Evolutionary conservation across 192 early-diverging fungal species (phyloP).

Genomic region (Glomus cerebriforme): DNA sequence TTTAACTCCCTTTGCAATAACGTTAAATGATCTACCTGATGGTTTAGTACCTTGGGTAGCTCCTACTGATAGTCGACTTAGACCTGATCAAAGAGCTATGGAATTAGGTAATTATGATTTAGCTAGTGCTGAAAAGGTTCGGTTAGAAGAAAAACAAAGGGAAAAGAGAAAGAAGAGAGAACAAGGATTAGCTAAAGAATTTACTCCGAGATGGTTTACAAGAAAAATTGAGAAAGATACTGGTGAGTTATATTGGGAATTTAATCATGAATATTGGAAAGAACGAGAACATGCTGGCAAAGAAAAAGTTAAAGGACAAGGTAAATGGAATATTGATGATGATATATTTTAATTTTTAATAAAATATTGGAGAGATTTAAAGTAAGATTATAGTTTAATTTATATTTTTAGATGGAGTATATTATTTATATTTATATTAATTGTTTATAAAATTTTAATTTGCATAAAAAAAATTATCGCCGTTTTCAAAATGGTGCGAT

Average conservation of each 20-base stretch:
- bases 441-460: no score
- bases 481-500: no score
- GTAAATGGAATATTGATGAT: slow-evolving; percentile 50
- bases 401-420: no score
- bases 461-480: no score
- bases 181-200: slow-evolving; percentile 48
- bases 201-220: slow-evolving; percentile 83
- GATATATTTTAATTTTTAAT: slow-evolving; percentile 48
- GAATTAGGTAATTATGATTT: slow-evolving; percentile 80
- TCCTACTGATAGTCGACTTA: slow-evolving; percentile 80
- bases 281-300: slow-evolving; percentile 54
- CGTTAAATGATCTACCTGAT: slow-evolving; percentile 70
- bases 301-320: slow-evolving; percentile 36
- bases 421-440: no score
- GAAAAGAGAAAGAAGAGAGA: slow-evolving; percentile 60
- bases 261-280: slow-evolving; percentile 72
- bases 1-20: slow-evolving; percentile 75
- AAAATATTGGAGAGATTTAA: no score
- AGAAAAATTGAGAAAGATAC: slow-evolving; percentile 64
- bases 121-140: slow-evolving; percentile 71
- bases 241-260: slow-evolving; percentile 66
- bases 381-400: no score
- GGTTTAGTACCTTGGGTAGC: slow-evolving; percentile 63
- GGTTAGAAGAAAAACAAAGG: slow-evolving; percentile 77
- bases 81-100: slow-evolving; percentile 87